These are phyloP conservation scores for Salix purpurea DNA, from an alignment of 345 rosid genomes.

Conservation along the genomic window DNA sequence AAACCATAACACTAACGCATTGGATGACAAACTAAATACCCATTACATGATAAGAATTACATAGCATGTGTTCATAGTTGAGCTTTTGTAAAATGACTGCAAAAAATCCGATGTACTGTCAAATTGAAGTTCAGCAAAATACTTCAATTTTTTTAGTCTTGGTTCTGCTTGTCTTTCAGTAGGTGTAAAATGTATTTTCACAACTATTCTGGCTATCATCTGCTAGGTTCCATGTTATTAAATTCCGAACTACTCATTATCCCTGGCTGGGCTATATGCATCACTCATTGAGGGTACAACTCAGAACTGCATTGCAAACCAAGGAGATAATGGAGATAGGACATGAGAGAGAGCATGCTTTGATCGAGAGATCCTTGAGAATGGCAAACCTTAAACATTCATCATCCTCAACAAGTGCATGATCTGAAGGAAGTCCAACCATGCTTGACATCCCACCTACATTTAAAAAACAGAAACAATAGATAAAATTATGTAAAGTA, in stretches of 20 bases:
- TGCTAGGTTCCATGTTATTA: not conserved
- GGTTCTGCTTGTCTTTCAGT: too few species aligned
- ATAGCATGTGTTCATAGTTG: not conserved
- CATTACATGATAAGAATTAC: not conserved
- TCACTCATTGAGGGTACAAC: not conserved
- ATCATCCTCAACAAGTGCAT: constrained; percentile 64
- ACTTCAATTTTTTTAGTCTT: too few species aligned
- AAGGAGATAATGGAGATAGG: not conserved
- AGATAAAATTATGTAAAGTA: not conserved
- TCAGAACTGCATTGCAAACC: not conserved
- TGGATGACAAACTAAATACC: too few species aligned
- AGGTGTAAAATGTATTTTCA: too few species aligned
- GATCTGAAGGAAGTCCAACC: constrained; percentile 95
- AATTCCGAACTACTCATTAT: not conserved
- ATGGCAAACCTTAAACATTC: constrained; percentile 72
- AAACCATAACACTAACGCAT: too few species aligned
- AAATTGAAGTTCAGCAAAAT: not conserved
- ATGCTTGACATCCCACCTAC: constrained; percentile 72
- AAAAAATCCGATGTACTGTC: not conserved
- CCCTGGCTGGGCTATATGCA: not conserved
- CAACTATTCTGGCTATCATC: not conserved
- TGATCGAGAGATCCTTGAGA: not conserved
- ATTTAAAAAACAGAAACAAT: constrained; percentile 4
- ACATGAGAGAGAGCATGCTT: not conserved
- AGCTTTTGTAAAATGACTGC: not conserved